Evolutionary conservation across 768 basidiomycete species (phyloP).

Genomic region (Heimioporus sp.): DNA sequence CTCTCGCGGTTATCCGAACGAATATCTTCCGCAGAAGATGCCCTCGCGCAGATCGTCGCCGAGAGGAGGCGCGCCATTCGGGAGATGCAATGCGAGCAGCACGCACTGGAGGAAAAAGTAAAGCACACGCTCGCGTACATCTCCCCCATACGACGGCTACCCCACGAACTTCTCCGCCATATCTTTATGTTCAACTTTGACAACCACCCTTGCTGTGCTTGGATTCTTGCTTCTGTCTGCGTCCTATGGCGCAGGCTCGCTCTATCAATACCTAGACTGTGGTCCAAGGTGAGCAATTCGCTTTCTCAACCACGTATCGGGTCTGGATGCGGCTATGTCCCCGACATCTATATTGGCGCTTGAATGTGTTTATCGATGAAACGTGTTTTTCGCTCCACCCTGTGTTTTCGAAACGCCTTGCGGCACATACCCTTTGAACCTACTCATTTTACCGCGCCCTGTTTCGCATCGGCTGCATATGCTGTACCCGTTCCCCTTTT

Average conservation of each 20-base stretch:
- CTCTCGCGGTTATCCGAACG: constrained; percentile 37
- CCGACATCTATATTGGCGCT: constrained; percentile 15
- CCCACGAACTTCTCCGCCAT: constrained; percentile 67
- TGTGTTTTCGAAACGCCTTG: background rate
- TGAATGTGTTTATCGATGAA: constrained; percentile 13
- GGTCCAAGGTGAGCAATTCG: constrained; percentile 65
- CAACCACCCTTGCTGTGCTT: constrained; percentile 69
- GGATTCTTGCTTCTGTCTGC: constrained; percentile 72
- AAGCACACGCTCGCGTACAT: constrained; percentile 59
- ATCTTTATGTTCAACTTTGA: constrained; percentile 72
- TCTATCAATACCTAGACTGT: constrained; percentile 63
- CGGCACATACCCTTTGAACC: background rate
- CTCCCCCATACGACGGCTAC: constrained; percentile 69
- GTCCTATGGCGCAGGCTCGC: constrained; percentile 63
- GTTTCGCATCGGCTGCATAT: background rate
- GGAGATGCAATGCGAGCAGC: constrained; percentile 50
- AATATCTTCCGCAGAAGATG: constrained; percentile 53
- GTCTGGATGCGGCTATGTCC: constrained; percentile 2
- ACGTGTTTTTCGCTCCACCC: constrained; percentile 5
- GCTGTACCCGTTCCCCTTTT: background rate
- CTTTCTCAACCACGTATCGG: background rate
- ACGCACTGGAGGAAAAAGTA: constrained; percentile 46
- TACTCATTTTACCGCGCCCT: too few relatives aligned
- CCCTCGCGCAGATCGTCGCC: constrained; percentile 55
- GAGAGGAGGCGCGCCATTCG: constrained; percentile 54